phyloP scores from a whole-genome alignment of 352 stramenopile genomes.

The Albugo laibachii region DNA sequence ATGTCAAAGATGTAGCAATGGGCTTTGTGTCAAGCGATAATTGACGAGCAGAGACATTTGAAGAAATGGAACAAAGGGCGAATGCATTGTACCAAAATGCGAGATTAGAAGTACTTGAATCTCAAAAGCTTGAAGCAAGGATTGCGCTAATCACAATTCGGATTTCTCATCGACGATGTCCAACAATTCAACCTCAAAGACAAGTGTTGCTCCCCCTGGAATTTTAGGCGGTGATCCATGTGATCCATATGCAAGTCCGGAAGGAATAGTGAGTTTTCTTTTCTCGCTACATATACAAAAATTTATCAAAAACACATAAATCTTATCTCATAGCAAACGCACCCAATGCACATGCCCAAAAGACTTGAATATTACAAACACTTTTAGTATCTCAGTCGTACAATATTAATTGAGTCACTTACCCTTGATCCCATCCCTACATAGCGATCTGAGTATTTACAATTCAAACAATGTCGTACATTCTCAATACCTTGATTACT shows the following conservation, averaged over 20 bases:
- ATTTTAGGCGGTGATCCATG: slow-evolving; percentile 85
- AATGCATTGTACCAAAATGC: too few species aligned
- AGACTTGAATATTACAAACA: slow-evolving; percentile 18
- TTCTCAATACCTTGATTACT: slow-evolving; percentile 81
- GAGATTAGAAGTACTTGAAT: too few species aligned
- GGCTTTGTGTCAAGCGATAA: too few species aligned
- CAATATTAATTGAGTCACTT: slow-evolving; percentile 4
- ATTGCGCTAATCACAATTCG: too few species aligned
- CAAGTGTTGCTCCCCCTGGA: slow-evolving; percentile 81
- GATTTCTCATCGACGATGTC: slow-evolving; percentile 43
- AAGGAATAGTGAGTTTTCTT: slow-evolving; percentile 70
- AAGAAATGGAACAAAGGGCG: too few species aligned
- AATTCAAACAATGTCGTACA: not conserved
- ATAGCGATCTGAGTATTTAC: not conserved
- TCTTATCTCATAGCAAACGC: slow-evolving; percentile 6
- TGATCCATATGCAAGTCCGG: slow-evolving; percentile 87
- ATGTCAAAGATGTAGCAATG: too few species aligned
- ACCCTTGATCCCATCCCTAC: slow-evolving; percentile 73
- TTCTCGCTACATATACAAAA: slow-evolving; percentile 33
- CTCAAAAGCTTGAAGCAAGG: too few species aligned
- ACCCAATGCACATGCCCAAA: slow-evolving; percentile 76
- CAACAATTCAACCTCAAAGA: slow-evolving; percentile 96
- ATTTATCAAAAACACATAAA: not conserved
- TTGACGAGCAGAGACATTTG: too few species aligned
- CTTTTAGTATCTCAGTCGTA: not conserved